Conservation (phyloP, 2,329 filamentous ascomycete genomes). For the Periglandula ipomoeae region DNA sequence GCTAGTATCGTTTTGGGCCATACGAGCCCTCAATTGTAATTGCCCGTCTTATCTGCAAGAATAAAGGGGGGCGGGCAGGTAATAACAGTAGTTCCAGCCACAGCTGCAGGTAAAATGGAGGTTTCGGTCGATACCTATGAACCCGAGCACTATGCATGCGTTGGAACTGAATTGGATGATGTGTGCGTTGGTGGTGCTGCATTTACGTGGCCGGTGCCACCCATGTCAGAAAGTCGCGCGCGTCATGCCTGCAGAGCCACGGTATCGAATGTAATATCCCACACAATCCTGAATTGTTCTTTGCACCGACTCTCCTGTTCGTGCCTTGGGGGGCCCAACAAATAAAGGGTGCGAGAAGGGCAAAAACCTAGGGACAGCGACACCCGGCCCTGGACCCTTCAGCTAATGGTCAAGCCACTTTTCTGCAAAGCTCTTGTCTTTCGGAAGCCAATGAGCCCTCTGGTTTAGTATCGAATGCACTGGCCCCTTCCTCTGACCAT, state of each 20-base stretch:
- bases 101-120: background rate
- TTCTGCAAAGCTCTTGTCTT: background rate
- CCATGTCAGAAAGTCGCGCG: conserved; percentile 6
- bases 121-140: background rate
- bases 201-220: conserved; percentile 9
- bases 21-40: background rate
- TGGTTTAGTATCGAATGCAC: too few species aligned
- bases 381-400: background rate
- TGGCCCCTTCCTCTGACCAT: too few species aligned
- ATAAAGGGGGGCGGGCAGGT: background rate
- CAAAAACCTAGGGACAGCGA: background rate
- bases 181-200: background rate
- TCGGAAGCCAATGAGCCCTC: background rate
- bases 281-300: too few species aligned
- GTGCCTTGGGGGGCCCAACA: background rate
- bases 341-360: too few species aligned
- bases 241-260: background rate
- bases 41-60: background rate
- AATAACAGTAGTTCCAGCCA: background rate
- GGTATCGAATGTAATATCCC: background rate
- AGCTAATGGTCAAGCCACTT: background rate
- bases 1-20: background rate
- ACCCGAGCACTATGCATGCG: background rate
- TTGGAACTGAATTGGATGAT: too few species aligned
- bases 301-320: too few species aligned